phyloP scores from a whole-genome alignment of 2,329 filamentous ascomycete genomes.

The Cladosporium sp. region DNA sequence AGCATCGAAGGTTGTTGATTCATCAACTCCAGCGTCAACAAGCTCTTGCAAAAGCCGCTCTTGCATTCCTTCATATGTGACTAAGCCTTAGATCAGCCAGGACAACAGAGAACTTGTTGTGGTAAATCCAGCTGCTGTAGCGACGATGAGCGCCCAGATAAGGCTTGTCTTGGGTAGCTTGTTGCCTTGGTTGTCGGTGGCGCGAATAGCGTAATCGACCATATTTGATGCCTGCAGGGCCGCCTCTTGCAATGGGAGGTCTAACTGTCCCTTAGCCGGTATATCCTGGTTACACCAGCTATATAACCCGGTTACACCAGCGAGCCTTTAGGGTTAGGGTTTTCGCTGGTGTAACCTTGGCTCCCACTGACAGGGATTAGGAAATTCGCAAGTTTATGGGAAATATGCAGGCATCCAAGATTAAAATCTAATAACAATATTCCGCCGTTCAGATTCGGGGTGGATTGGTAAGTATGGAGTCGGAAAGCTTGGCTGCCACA shows the following conservation, averaged over 20 bases:
- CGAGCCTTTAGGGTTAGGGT: no score
- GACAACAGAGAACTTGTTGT: slow-evolving; percentile 57
- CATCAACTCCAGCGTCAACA: slow-evolving; percentile 36
- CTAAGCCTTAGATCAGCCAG: slow-evolving; percentile 54
- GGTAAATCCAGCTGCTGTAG: slow-evolving; percentile 57
- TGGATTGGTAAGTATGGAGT: no score
- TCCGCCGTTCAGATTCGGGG: no score
- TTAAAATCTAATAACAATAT: no score
- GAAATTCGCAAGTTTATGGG: no score
- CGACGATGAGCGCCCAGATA: slow-evolving; percentile 45
- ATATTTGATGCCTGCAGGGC: slow-evolving; percentile 30
- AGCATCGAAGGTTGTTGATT: slow-evolving; percentile 32
- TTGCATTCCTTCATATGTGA: slow-evolving; percentile 53
- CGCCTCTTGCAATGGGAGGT: slow-evolving; percentile 36
- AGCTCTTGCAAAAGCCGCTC: slow-evolving; percentile 56
- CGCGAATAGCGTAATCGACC: slow-evolving; percentile 49
- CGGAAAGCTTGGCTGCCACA: no score
- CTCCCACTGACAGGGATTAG: no score
- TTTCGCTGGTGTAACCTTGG: no score
- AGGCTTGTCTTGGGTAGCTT: slow-evolving; percentile 46
- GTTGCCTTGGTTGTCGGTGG: slow-evolving; percentile 52
- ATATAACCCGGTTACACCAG: no score
- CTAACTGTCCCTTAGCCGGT: no score
- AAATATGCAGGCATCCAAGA: no score
- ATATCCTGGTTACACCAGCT: no score